phyloP scores from a whole-genome alignment of 768 basidiomycete genomes.

The Podaxis sp. region DNA sequence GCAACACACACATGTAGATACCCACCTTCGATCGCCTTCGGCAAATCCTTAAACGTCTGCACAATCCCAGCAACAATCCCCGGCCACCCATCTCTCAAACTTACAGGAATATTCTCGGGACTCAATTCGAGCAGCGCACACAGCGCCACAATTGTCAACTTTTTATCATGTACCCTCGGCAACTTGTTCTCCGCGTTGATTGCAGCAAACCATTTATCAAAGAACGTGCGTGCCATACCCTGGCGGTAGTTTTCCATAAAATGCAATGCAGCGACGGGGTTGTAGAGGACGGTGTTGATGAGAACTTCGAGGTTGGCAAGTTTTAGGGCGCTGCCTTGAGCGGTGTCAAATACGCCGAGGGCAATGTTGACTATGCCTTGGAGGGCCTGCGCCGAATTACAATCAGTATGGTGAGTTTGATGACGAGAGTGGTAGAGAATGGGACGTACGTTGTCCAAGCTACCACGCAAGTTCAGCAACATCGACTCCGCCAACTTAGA shows the following conservation, averaged over 20 bases:
- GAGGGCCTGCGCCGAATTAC: conserved; percentile 44
- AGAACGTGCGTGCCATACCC: conserved; percentile 71
- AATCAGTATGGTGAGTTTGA: not conserved
- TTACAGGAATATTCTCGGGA: conserved; percentile 51
- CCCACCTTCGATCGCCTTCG: conserved; percentile 70
- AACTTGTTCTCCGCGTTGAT: conserved; percentile 61
- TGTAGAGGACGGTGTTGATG: conserved; percentile 81
- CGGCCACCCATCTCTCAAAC: conserved; percentile 70
- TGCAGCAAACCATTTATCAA: conserved; percentile 79
- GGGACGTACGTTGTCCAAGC: conserved; percentile 69
- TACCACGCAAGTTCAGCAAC: conserved; percentile 75
- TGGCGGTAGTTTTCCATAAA: conserved; percentile 63
- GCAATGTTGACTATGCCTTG: conserved; percentile 64
- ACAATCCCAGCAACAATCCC: conserved; percentile 70
- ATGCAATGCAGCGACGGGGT: conserved; percentile 72
- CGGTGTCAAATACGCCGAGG: conserved; percentile 55
- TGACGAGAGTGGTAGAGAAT: not conserved
- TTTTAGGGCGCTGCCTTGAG: conserved; percentile 60
- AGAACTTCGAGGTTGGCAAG: conserved; percentile 83
- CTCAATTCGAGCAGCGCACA: conserved; percentile 76
- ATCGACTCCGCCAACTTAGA: conserved; percentile 84
- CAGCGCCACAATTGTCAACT: conserved; percentile 72
- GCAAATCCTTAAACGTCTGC: conserved; percentile 74
- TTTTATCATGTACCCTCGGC: conserved; percentile 90
- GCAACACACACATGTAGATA: conserved; percentile 9